These are phyloP conservation scores for Cyclanthera cordifolia DNA, from an alignment of 306 rosid species.

Conservation along the genomic window DNA sequence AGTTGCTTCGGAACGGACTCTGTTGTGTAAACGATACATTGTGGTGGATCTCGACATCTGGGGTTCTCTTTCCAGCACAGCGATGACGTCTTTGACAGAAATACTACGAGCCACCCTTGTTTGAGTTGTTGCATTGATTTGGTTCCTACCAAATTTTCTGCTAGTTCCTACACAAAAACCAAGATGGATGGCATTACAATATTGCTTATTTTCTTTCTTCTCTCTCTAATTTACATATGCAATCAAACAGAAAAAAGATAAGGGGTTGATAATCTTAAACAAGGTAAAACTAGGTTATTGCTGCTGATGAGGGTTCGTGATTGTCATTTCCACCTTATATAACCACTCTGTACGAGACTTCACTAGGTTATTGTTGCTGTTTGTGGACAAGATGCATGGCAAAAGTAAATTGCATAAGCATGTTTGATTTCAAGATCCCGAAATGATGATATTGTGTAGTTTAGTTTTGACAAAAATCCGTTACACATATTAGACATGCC, in stretches of 20 bases:
- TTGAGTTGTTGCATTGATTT: constrained; percentile 32
- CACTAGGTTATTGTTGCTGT: no score
- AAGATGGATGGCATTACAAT: background rate
- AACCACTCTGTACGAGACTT: no score
- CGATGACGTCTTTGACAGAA: constrained; percentile 69
- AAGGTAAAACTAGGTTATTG: background rate
- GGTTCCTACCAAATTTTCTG: constrained; percentile 51
- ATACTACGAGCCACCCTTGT: constrained; percentile 49
- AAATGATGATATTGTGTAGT: background rate
- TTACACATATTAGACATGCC: constrained; percentile 22
- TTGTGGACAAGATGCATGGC: background rate
- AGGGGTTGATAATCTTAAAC: background rate
- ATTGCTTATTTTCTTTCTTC: no score
- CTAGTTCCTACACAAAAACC: constrained; percentile 29
- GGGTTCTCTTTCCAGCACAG: constrained; percentile 84
- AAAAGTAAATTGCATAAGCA: no score
- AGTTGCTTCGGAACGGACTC: constrained; percentile 30
- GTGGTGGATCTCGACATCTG: constrained; percentile 75
- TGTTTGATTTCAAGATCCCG: background rate
- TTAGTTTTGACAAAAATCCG: no score
- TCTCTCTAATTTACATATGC: background rate
- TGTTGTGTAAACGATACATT: constrained; percentile 52
- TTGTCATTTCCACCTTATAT: no score
- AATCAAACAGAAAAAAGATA: background rate
- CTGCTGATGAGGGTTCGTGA: no score